These are phyloP conservation scores for Luvunga scandens DNA, from an alignment of 345 rosid genomes.

Conservation along the genomic window DNA sequence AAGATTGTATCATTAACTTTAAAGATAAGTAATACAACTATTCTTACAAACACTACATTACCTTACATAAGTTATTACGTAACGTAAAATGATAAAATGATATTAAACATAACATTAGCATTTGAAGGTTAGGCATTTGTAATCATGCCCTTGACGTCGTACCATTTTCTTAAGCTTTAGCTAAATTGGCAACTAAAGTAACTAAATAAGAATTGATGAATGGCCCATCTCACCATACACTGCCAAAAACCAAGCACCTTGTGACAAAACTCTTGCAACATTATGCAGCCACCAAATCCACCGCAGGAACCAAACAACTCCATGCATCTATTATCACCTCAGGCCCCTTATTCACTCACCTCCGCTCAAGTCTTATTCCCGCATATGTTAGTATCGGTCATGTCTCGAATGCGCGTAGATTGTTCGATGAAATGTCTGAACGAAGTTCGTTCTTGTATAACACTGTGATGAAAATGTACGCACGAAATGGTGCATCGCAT, in stretches of 20 bases:
- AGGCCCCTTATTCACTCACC: slow-evolving; percentile 26
- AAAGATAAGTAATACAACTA: too few species aligned
- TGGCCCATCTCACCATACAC: slow-evolving; percentile 19
- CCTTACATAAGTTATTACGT: too few species aligned
- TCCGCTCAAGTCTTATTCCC: slow-evolving; percentile 22
- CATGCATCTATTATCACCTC: slow-evolving; percentile 47
- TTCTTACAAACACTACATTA: too few species aligned
- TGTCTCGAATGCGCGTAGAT: slow-evolving; percentile 28
- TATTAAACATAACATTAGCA: too few species aligned
- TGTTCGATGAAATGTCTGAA: slow-evolving; percentile 54
- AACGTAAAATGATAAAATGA: too few species aligned
- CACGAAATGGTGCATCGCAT: slow-evolving; percentile 22
- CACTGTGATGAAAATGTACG: slow-evolving; percentile 42
- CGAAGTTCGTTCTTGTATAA: slow-evolving; percentile 40
- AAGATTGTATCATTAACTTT: too few species aligned
- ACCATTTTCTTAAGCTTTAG: neutral
- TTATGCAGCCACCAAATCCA: slow-evolving; percentile 37
- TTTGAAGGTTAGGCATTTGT: too few species aligned
- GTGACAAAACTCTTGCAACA: slow-evolving; percentile 39
- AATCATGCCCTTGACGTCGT: too few species aligned
- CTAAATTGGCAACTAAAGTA: neutral
- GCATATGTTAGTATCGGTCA: slow-evolving; percentile 23
- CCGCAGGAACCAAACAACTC: slow-evolving; percentile 37
- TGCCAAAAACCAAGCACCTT: slow-evolving; percentile 12
- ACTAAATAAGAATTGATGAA: slow-evolving; percentile 25